These are phyloP conservation scores for Mortierella antarctica DNA, from an alignment of 192 early-diverging fungal species.

Conservation along the genomic window DNA sequence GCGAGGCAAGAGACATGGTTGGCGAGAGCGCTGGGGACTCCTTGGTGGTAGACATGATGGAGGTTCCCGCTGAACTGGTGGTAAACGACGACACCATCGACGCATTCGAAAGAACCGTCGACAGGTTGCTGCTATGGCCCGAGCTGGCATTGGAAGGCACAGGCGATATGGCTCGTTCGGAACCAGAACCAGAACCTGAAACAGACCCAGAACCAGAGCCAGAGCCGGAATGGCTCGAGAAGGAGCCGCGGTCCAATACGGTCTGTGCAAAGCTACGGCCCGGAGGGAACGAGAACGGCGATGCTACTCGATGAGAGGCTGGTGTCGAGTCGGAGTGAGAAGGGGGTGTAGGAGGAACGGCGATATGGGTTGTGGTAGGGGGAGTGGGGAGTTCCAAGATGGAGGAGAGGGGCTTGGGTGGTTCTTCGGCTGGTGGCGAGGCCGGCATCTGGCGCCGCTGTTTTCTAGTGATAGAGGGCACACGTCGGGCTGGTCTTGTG, in stretches of 20 bases:
- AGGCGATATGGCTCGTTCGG: constrained; percentile 8
- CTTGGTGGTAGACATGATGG: neutral
- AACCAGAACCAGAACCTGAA: neutral
- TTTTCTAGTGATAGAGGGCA: neutral
- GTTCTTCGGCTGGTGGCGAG: neutral
- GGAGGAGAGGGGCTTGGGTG: neutral
- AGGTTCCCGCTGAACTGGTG: neutral
- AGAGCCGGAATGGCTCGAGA: neutral
- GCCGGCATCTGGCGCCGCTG: neutral
- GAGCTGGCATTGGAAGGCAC: constrained; percentile 18
- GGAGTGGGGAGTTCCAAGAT: neutral
- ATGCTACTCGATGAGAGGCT: neutral
- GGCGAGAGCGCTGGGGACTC: neutral
- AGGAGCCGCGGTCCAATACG: too few relatives aligned
- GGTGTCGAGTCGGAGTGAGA: neutral
- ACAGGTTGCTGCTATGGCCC: neutral
- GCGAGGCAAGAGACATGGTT: neutral
- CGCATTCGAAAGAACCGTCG: neutral
- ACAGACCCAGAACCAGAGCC: neutral
- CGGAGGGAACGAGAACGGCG: too few relatives aligned
- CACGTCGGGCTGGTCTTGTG: neutral
- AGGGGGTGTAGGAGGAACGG: neutral
- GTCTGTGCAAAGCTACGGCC: too few relatives aligned
- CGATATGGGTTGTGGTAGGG: too few relatives aligned
- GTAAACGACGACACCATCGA: constrained; percentile 1